A percentile compares a stretch with the other conserved stretches of the same genome.
Evolutionary conservation across 2,329 filamentous ascomycete species (phyloP).

Genomic region (Beauveria bassiana): DNA sequence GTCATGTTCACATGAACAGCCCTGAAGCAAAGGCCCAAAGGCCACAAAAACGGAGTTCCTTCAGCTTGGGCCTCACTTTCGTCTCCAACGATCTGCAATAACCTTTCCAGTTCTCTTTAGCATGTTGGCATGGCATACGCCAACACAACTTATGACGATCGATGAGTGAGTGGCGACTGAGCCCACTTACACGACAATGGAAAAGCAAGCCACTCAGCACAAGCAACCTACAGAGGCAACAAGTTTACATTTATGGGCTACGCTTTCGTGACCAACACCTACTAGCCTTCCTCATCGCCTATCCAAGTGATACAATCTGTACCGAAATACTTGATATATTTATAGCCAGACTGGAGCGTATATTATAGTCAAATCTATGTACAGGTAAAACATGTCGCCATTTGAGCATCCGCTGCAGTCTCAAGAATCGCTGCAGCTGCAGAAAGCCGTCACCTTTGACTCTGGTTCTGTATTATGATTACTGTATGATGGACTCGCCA

Average conservation of each 20-base stretch:
- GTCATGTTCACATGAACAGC: neutral
- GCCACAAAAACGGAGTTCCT: neutral
- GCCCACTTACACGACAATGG: no score
- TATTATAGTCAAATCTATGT: constrained; percentile 12
- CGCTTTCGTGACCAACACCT: no score
- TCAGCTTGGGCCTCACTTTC: constrained; percentile 1
- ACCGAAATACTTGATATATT: neutral
- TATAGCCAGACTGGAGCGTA: constrained; percentile 8
- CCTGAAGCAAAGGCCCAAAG: neutral
- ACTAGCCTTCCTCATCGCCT: no score
- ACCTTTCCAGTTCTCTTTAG: no score
- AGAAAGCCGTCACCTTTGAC: neutral
- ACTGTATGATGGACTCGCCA: neutral
- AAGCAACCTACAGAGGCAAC: no score
- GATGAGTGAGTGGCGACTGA: no score
- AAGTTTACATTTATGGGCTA: no score
- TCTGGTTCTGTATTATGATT: neutral
- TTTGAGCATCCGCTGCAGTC: neutral
- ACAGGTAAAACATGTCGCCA: constrained; percentile 1
- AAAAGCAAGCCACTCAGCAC: no score
- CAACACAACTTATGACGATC: no score
- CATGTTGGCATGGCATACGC: no score
- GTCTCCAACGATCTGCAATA: neutral
- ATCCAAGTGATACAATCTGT: neutral
- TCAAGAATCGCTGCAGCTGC: neutral